Conservation (phyloP, 2,329 filamentous ascomycete species). For the Apiospora sp. region DNA sequence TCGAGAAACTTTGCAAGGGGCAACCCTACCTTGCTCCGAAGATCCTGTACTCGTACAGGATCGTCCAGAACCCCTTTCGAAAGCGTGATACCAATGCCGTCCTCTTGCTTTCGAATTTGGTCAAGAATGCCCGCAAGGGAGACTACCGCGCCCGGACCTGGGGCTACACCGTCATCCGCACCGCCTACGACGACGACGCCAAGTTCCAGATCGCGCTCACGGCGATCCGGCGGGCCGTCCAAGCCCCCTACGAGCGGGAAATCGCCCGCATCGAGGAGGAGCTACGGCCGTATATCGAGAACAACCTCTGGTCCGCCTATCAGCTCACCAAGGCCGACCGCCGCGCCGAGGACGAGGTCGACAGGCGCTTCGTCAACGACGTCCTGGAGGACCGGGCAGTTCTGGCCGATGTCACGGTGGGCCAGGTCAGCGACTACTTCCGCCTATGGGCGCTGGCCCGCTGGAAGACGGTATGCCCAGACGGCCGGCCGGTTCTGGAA, state of each 20-base stretch:
- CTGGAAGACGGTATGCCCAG: too few relatives aligned
- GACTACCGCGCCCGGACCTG: neutral
- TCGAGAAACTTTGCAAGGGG: neutral
- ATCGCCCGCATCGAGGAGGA: too few relatives aligned
- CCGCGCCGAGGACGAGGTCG: constrained; percentile 16
- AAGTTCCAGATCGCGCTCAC: neutral
- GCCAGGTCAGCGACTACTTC: too few relatives aligned
- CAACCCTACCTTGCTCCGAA: neutral
- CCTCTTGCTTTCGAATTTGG: too few relatives aligned
- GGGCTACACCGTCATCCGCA: neutral
- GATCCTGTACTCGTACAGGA: neutral
- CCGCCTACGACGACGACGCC: neutral
- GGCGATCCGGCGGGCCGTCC: neutral
- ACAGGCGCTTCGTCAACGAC: too few relatives aligned
- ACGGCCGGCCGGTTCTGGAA: too few relatives aligned
- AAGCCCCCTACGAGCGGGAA: neutral
- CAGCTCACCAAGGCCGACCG: neutral
- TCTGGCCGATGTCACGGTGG: too few relatives aligned
- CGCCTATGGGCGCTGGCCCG: too few relatives aligned
- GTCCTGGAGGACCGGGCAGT: too few relatives aligned
- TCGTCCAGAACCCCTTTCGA: neutral
- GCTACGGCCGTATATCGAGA: too few relatives aligned
- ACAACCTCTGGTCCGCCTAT: neutral
- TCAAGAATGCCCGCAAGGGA: too few relatives aligned
- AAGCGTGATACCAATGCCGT: neutral